These are phyloP conservation scores for Usnea hakonensis DNA, from an alignment of 495 filamentous ascomycete genomes.

Conservation along the genomic window DNA sequence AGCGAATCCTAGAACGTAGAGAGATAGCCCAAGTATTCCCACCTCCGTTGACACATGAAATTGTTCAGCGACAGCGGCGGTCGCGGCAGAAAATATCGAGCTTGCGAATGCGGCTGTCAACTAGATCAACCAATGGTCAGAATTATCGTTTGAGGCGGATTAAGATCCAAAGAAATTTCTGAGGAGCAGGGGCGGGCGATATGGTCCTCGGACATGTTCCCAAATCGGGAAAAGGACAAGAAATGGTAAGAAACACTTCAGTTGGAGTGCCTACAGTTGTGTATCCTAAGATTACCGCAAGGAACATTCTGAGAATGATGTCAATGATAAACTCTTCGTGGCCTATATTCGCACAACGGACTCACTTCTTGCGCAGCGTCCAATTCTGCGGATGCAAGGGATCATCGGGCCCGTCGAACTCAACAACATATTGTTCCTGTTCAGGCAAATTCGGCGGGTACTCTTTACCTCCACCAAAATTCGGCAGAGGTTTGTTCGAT, in stretches of 20 bases:
- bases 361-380: slow-evolving; percentile 67
- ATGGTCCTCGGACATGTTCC: slow-evolving; percentile 27
- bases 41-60: slow-evolving; percentile 51
- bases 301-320: slow-evolving; percentile 40
- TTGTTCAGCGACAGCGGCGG: slow-evolving; percentile 35
- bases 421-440: slow-evolving; percentile 78
- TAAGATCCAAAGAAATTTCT: background rate
- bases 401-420: slow-evolving; percentile 73
- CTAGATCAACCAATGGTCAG: background rate
- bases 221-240: background rate
- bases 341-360: slow-evolving; percentile 1
- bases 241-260: background rate
- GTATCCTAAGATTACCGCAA: slow-evolving; percentile 66
- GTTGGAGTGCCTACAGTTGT: slow-evolving; percentile 41
- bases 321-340: background rate
- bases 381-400: slow-evolving; percentile 80
- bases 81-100: slow-evolving; percentile 50
- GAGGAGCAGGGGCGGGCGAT: background rate
- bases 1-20: slow-evolving; percentile 57
- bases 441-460: slow-evolving; percentile 67
- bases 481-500: slow-evolving; percentile 49
- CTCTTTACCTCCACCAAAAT: slow-evolving; percentile 65
- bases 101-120: slow-evolving; percentile 57
- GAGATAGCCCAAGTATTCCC: slow-evolving; percentile 46
- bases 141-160: background rate